Conservation (phyloP, 2,329 filamentous ascomycete species). For the Coleophoma crateriformis region DNA sequence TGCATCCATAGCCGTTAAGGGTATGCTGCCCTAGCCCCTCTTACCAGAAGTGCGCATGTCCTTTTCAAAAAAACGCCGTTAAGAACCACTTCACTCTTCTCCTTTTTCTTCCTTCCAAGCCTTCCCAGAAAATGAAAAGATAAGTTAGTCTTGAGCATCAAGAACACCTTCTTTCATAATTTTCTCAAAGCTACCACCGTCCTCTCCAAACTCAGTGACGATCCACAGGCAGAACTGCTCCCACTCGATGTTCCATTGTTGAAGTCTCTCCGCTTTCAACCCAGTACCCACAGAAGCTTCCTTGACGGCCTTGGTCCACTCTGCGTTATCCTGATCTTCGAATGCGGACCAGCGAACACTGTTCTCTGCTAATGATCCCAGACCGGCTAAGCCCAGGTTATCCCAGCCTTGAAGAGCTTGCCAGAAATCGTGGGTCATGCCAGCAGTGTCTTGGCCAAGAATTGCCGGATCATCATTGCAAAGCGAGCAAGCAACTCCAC, state of each 20-base stretch:
- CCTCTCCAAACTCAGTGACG: conserved; percentile 65
- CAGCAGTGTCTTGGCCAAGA: conserved; percentile 74
- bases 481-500: conserved; percentile 77
- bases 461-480: conserved; percentile 91
- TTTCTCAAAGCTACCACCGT: conserved; percentile 13
- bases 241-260: conserved; percentile 76
- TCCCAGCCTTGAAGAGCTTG: conserved; percentile 88
- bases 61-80: background rate
- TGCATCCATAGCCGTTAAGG: background rate
- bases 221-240: conserved; percentile 91
- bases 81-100: too few species aligned
- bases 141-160: conserved; percentile 13
- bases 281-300: conserved; percentile 68
- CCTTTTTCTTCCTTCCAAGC: too few species aligned
- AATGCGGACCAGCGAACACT: conserved; percentile 86
- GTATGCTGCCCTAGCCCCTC: conserved; percentile 1
- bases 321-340: conserved; percentile 66
- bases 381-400: conserved; percentile 79
- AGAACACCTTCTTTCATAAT: conserved; percentile 10
- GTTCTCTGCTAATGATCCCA: conserved; percentile 87
- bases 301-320: conserved; percentile 69
- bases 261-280: conserved; percentile 65
- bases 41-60: background rate
- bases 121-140: background rate
- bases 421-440: conserved; percentile 92